Evolutionary conservation across 768 basidiomycete genomes (phyloP), one percentile per base, ranked within the genome.

Genomic region (Suillus americanus): DNA sequence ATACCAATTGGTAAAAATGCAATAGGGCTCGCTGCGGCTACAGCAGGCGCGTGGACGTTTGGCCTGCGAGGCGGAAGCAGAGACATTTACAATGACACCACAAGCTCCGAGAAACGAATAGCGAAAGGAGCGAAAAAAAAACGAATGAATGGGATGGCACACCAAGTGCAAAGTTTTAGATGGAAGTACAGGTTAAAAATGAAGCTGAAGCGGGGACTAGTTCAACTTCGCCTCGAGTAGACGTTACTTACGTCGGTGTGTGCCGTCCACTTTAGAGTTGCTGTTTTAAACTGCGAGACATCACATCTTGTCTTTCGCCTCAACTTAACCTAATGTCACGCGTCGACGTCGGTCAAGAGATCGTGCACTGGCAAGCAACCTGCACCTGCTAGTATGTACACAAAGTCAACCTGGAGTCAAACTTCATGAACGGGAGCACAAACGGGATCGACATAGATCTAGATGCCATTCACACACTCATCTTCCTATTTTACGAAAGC

Each of bases 1-100:
- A 77, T 61, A 53, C 51, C 50, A 51, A 51, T 53, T 53, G 51
- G 51, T 28, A 53, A 53, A 9, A 53, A 28, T 10, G 51, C 1
- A 3, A 78, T 74, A 38, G 75, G 79, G 62, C 73, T 77, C 64
- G 77, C 81, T 45, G 80, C n/a, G n/a, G n/a, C 67, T 5, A 71
- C 71, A 1, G 71, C 63, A 41, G 70, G 70, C 3, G 70, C 62
- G 40, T 71, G 70, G n/a, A 72, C 62, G 37, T 64, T 66, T 43
- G 71, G 64, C 46, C 71, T 61, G 16, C 68, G 65, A 20, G 71
- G 62, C 56, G 66, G 68, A 65, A 61, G 62, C 62, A 61, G 33
- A 64, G 62, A 69, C 70, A 71, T 71, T 57, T 66, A 67, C 62
- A 56, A 67, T n/a, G n/a, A n/a, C n/a, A n/a, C n/a, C n/a, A n/a